Base-by-base conservation (phyloP, 495 filamentous ascomycete species). In the Poronia punctata region DNA sequence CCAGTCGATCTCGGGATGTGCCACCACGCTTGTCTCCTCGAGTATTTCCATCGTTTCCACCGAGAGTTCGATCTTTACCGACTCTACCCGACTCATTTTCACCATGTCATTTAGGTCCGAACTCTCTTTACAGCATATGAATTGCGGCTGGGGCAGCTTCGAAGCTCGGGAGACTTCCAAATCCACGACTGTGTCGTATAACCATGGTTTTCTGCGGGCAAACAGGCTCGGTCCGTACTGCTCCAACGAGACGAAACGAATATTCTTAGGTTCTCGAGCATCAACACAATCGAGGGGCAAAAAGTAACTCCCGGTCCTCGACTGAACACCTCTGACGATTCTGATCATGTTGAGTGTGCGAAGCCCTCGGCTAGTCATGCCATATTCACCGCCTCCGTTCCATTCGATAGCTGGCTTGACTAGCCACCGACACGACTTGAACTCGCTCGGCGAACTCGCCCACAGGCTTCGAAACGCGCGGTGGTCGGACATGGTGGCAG, bases 161-260 rank as follows among this genome's bases (percentile, higher is more conserved):
- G 44, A 19, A 8, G 49, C 44, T 7, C 38, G 46, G 10, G 42
- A 52, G 16, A 52, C 49, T 9, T 52, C 46, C 10, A 44, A 19
- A 14, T 52, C 49, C 19, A 48, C 35, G 5, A 44, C 40, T 7
- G 44, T 52, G 7, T 29, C 28, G 40, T 18, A 47, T 3, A 30
- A 36, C 44, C 49, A 48, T 5, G 49, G 49, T 9, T 38, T 40
- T 7, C 36, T 39, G 11, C 49, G 38, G 17, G 40, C 49, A 25
- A 52, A 52, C 10, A 52, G 49, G 10, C 44, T 39, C 1, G 49
- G 40, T 0, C 49, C 49, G 29, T 52, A 52, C 19, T 52, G 49
- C 17, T 45, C 31, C 5, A 52, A 33, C 17, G 43, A 47, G n/a
- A 52, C 27, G 23, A 35, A 38, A n/a, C 46, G 18, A 9, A 52